Conservation (phyloP, 2,329 filamentous ascomycete genomes). For the Dactylellina cionopaga region DNA sequence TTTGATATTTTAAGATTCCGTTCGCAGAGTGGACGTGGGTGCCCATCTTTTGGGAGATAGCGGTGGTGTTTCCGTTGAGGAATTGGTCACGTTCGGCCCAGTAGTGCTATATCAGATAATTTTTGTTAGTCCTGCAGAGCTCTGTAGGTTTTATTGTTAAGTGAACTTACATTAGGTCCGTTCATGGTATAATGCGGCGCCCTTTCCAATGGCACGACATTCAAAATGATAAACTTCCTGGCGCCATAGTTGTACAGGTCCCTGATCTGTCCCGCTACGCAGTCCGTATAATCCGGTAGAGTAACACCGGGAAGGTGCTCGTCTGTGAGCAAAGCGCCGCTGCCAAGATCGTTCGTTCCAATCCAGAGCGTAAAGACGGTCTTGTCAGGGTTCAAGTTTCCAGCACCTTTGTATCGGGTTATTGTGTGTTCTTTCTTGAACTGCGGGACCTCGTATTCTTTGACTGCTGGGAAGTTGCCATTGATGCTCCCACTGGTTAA, state of each 20-base stretch:
- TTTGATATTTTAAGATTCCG: constrained; percentile 42
- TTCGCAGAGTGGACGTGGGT: constrained; percentile 37
- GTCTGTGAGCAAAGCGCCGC: constrained; percentile 73
- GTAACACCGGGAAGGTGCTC: constrained; percentile 69
- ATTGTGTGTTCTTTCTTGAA: constrained; percentile 65
- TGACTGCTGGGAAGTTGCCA: constrained; percentile 70
- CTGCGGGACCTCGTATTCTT: constrained; percentile 70
- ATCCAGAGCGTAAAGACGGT: constrained; percentile 83
- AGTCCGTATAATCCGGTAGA: constrained; percentile 73
- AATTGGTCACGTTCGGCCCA: constrained; percentile 41
- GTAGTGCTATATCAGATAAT: constrained; percentile 62
- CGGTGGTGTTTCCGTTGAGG: constrained; percentile 41
- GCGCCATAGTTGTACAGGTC: constrained; percentile 73
- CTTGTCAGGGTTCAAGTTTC: constrained; percentile 64
- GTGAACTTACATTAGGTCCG: constrained; percentile 62
- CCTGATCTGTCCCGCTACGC: constrained; percentile 73
- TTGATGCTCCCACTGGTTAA: constrained; percentile 64
- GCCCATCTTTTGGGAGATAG: constrained; percentile 44
- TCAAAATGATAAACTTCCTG: constrained; percentile 77
- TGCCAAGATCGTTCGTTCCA: constrained; percentile 81
- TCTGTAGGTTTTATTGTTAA: constrained; percentile 60
- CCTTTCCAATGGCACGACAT: constrained; percentile 73
- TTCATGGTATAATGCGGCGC: constrained; percentile 71
- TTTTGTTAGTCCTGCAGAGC: constrained; percentile 66
- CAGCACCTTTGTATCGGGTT: constrained; percentile 35